A percentile compares a stretch with the other conserved stretches of the same genome.
Conservation (phyloP, 352 stramenopile species). For the Phytophthora uliginosa region DNA sequence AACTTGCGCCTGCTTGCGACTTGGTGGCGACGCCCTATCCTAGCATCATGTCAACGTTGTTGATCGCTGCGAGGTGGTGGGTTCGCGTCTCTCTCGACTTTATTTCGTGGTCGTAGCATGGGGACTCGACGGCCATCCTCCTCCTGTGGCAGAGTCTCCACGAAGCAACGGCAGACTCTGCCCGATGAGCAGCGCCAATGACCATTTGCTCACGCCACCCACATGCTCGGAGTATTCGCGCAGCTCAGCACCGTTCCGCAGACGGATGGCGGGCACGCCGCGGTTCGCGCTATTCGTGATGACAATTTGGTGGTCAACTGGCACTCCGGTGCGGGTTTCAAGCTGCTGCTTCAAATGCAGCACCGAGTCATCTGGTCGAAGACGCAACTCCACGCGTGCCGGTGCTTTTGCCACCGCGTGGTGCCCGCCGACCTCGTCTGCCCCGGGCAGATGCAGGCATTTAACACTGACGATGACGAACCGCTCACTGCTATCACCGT, state of each 20-base stretch:
- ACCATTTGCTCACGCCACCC: constrained; percentile 29
- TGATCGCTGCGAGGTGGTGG: neutral
- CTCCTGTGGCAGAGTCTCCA: constrained; percentile 14
- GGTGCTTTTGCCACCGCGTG: constrained; percentile 7
- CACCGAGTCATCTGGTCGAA: constrained; percentile 32
- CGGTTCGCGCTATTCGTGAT: constrained; percentile 23
- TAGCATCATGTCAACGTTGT: neutral
- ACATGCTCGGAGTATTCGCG: constrained; percentile 33
- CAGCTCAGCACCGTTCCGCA: constrained; percentile 30
- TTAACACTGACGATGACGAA: constrained; percentile 36
- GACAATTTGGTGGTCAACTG: constrained; percentile 44
- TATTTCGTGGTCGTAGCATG: constrained; percentile 13
- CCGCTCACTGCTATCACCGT: constrained; percentile 1
- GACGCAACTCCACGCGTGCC: constrained; percentile 30
- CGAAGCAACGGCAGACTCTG: constrained; percentile 38
- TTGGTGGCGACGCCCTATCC: neutral
- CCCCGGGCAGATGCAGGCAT: constrained; percentile 21
- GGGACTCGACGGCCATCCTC: neutral
- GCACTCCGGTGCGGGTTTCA: constrained; percentile 24
- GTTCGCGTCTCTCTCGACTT: neutral
- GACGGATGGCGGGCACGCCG: constrained; percentile 27
- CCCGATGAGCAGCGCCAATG: constrained; percentile 41
- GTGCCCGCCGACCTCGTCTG: constrained; percentile 13
- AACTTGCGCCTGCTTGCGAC: constrained; percentile 1
- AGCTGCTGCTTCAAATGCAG: constrained; percentile 42